A percentile compares a stretch with the other conserved stretches of the same genome.
Conservation (phyloP, 805 yeast genomes). For the Lipomyces oligophaga region DNA sequence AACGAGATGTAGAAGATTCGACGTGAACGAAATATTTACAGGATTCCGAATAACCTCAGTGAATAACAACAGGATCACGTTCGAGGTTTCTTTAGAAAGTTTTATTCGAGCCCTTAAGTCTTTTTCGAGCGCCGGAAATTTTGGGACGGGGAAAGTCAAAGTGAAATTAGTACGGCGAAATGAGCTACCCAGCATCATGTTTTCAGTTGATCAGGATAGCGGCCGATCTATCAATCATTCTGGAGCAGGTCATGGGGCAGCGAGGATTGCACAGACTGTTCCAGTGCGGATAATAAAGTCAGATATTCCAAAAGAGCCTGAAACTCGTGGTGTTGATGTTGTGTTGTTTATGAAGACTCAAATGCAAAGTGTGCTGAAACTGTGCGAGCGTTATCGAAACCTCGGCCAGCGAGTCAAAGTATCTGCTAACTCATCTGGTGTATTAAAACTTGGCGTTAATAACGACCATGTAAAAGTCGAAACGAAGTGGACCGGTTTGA, state of each 20-base stretch:
- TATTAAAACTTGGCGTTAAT: conserved; percentile 29
- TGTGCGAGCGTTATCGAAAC: conserved; percentile 37
- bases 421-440: conserved; percentile 28
- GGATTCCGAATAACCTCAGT: conserved; percentile 22
- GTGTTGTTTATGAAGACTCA: conserved; percentile 46
- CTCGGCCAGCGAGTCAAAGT: conserved; percentile 31
- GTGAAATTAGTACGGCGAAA: conserved; percentile 34
- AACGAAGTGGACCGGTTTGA: conserved; percentile 32
- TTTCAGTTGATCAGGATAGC: conserved; percentile 47
- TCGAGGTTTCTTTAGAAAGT: conserved; percentile 62
- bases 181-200: conserved; percentile 50
- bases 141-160: conserved; percentile 24
- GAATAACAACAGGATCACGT: conserved; percentile 51
- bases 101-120: conserved; percentile 53
- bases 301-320: conserved; percentile 62
- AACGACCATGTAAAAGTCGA: conserved; percentile 33
- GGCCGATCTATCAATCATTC: background rate
- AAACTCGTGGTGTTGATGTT: conserved; percentile 51
- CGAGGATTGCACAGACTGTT: conserved; percentile 41
- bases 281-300: conserved; percentile 63
- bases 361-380: conserved; percentile 26
- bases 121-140: conserved; percentile 46
- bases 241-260: conserved; percentile 19
- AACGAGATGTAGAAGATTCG: background rate
- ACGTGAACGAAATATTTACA: conserved; percentile 12